Conservation (phyloP, 1,284 basidiomycete species). For the Rhodotorula sp. region DNA sequence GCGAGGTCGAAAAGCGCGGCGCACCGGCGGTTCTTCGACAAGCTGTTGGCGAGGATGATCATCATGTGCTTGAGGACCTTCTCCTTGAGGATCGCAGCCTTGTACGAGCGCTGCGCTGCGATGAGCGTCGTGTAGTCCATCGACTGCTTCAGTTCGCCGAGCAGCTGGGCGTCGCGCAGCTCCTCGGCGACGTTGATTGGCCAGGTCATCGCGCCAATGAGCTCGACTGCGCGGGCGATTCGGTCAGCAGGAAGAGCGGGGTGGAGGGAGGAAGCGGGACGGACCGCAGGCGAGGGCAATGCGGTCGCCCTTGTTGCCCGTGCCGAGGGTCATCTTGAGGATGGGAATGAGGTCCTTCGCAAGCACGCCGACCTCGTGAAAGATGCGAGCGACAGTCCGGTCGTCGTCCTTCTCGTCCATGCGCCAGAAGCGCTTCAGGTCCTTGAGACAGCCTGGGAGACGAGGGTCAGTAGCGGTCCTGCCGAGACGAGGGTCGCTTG, state of each 20-base stretch:
- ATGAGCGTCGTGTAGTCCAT: slow-evolving; percentile 85
- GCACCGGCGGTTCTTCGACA: slow-evolving; percentile 51
- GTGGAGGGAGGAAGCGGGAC: not conserved
- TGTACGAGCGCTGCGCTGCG: slow-evolving; percentile 80
- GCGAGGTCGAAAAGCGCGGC: not conserved
- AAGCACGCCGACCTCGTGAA: slow-evolving; percentile 78
- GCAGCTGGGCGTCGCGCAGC: slow-evolving; percentile 70
- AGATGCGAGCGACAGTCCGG: slow-evolving; percentile 85
- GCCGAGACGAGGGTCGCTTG: not conserved
- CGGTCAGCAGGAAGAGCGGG: not conserved
- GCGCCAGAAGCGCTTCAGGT: slow-evolving; percentile 90
- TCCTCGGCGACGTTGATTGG: slow-evolving; percentile 91
- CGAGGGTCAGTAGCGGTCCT: not conserved
- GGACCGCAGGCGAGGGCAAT: slow-evolving; percentile 74
- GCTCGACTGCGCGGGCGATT: slow-evolving; percentile 58
- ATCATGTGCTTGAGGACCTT: slow-evolving; percentile 50
- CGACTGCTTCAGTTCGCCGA: slow-evolving; percentile 55
- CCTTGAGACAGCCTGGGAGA: slow-evolving; percentile 72
- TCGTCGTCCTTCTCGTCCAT: slow-evolving; percentile 94
- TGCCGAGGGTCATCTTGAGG: slow-evolving; percentile 61
- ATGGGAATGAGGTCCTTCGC: slow-evolving; percentile 83
- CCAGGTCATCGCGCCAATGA: slow-evolving; percentile 95
- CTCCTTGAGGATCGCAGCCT: slow-evolving; percentile 56
- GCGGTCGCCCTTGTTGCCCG: slow-evolving; percentile 67
- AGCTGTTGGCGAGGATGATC: slow-evolving; percentile 47